phyloP scores from a whole-genome alignment of 2,329 filamentous ascomycete species.

The Acephala macrosclerotiorum region DNA sequence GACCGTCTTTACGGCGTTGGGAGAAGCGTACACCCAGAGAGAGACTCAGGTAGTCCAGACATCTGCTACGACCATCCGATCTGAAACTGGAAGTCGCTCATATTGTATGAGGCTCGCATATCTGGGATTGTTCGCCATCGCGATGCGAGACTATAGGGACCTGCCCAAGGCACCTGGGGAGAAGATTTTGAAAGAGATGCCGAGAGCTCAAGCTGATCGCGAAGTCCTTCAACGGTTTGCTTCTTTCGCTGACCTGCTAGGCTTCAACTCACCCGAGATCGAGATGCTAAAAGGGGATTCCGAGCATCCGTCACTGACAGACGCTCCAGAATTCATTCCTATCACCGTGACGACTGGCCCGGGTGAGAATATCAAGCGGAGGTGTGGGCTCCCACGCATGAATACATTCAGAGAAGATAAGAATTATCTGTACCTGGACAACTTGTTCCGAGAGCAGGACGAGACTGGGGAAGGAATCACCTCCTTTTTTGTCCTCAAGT shows the following conservation, averaged over 20 bases:
- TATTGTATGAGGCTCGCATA: constrained; percentile 25
- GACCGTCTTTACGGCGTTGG: constrained; percentile 23
- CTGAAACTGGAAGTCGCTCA: constrained; percentile 2
- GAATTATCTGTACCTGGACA: constrained; percentile 27
- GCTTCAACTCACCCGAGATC: constrained; percentile 29
- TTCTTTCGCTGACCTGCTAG: constrained; percentile 20
- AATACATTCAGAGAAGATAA: constrained; percentile 25
- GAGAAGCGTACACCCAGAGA: constrained; percentile 9
- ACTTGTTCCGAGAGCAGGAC: constrained; percentile 23
- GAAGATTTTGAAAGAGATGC: constrained; percentile 27
- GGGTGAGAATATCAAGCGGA: constrained; percentile 21
- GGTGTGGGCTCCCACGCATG: constrained; percentile 22
- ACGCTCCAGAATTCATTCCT: constrained; percentile 6
- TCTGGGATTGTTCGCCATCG: constrained; percentile 23
- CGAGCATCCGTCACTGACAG: background rate
- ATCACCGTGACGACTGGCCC: constrained; percentile 23
- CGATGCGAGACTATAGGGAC: constrained; percentile 22
- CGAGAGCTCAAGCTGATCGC: constrained; percentile 25
- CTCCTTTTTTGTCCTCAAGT: constrained; percentile 35
- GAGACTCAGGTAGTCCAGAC: constrained; percentile 25
- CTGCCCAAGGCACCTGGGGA: constrained; percentile 20
- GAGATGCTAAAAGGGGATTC: constrained; percentile 11
- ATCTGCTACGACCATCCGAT: constrained; percentile 18
- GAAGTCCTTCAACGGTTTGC: constrained; percentile 28
- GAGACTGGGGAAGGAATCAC: constrained; percentile 31